Evolutionary conservation across 495 filamentous ascomycete species (phyloP), one percentile per base, ranked within the genome.

Genomic region (Podospora pseudoanserina): DNA sequence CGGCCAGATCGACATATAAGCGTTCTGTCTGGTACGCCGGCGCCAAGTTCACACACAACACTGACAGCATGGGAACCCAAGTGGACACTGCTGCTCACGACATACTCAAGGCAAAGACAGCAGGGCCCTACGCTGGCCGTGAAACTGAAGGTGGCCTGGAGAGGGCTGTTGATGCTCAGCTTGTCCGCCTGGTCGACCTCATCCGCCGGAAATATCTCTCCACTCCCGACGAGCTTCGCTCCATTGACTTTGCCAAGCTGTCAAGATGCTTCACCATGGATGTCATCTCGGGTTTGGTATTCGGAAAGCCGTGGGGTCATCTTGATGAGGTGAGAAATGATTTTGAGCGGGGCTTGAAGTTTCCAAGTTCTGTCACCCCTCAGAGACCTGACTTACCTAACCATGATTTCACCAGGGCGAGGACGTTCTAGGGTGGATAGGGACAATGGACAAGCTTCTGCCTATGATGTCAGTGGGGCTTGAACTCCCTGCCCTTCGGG

Each of bases 231-330:
- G 57, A 71, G 4, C 74, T 66, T 34, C 67, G 71, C 53, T 73
- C 74, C 0, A 30, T 83, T n/a, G 81, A 84, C 59, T 71, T 85
- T 28, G 75, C 74, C 0, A 68, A 34, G 4, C 67, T 78, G 16
- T 69, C 72, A 0, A 76, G 76, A 20, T 83, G 71, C 65, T 79
- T 84, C 59, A 84, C 82, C 0, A 64, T 83, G 16, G 83, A 86
- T 64, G 76, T 81, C 1, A 84, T 85, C 63, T 77, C 79, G 3
- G 73, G 75, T 16, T 30, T 84, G n/a, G 75, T 85, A 70, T 81
- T 81, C 67, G 70, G 89, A 71, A 66, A 89, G 71, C 58, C 79
- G 67, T 79, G 85, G 75, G 74, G 82, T n/a, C 65, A 70, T 49
- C 60, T 70, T 6, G 66, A 66, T 44, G 64, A 70, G 23, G 23